A percentile compares a stretch with the other conserved stretches of the same genome.
Conservation (phyloP, 169 alveolate genomes). For the Cryptosporidium parvum region DNA sequence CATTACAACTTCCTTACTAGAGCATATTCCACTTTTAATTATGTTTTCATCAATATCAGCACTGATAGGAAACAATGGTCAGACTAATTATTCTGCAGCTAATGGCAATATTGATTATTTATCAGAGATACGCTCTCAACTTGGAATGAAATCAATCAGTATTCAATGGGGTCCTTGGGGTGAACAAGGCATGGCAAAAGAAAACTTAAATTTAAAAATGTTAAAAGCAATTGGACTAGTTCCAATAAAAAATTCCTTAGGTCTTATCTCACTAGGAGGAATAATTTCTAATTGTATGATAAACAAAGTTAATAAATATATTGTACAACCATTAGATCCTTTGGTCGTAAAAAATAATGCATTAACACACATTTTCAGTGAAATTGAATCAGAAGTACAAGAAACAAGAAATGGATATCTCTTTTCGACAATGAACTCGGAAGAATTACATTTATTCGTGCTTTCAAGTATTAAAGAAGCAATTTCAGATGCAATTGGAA, state of each 20-base stretch:
- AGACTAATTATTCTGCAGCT: conserved; percentile 84
- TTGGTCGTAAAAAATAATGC: conserved; percentile 17
- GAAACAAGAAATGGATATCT: background rate
- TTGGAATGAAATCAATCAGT: conserved; percentile 79
- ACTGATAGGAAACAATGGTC: conserved; percentile 82
- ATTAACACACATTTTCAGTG: conserved; percentile 20
- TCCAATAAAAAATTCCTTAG: conserved; percentile 40
- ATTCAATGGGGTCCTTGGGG: conserved; percentile 87
- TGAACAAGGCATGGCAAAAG: conserved; percentile 80
- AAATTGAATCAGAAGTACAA: conserved; percentile 13
- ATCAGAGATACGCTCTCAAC: conserved; percentile 77
- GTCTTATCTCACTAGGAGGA: conserved; percentile 56
- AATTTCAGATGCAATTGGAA: conserved; percentile 47
- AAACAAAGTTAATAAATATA: conserved; percentile 1
- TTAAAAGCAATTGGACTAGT: conserved; percentile 34
- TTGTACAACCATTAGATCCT: conserved; percentile 61
- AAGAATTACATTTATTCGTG: conserved; percentile 24
- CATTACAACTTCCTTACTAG: conserved; percentile 40
- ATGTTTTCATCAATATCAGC: conserved; percentile 82
- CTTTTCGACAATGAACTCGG: conserved; percentile 16
- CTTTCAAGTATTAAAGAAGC: conserved; percentile 17
- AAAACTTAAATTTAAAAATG: background rate
- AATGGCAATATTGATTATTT: conserved; percentile 81
- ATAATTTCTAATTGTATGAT: conserved; percentile 8
- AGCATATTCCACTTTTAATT: conserved; percentile 74